These are phyloP conservation scores for Fusarium tupiense DNA, from an alignment of 2,329 filamentous ascomycete species.

Conservation along the genomic window DNA sequence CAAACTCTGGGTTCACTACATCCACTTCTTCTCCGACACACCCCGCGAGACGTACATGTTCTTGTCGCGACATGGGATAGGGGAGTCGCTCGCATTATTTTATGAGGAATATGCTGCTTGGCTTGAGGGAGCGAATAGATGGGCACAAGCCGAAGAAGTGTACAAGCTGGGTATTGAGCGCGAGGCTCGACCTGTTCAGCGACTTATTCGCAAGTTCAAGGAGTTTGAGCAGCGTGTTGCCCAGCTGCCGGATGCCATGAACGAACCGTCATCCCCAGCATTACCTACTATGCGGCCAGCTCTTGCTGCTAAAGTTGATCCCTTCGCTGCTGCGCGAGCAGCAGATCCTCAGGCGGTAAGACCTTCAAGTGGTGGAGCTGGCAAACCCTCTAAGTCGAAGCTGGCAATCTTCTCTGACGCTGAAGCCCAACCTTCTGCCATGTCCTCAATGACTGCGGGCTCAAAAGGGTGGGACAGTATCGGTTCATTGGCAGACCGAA, in stretches of 20 bases:
- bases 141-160: slow-evolving; percentile 92
- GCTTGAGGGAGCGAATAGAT: slow-evolving; percentile 85
- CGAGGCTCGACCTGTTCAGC: slow-evolving; percentile 83
- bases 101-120: slow-evolving; percentile 97
- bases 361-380: slow-evolving; percentile 58
- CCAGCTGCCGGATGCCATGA: slow-evolving; percentile 68
- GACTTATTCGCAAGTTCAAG: slow-evolving; percentile 86
- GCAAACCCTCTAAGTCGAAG: slow-evolving; percentile 79
- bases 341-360: slow-evolving; percentile 74
- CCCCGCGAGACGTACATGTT: slow-evolving; percentile 94
- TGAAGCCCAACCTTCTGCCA: slow-evolving; percentile 67
- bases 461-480: slow-evolving; percentile 92
- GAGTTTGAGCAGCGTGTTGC: slow-evolving; percentile 86
- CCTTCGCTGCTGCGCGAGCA: slow-evolving; percentile 70
- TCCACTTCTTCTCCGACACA: slow-evolving; percentile 90
- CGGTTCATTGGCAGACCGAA: slow-evolving; percentile 84
- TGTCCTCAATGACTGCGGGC: slow-evolving; percentile 61
- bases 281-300: slow-evolving; percentile 85
- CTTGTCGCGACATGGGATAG: slow-evolving; percentile 86
- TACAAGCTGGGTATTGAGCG: slow-evolving; percentile 90
- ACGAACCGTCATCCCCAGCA: slow-evolving; percentile 84
- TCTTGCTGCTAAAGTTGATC: slow-evolving; percentile 85
- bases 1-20: slow-evolving; percentile 93
- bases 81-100: slow-evolving; percentile 86
- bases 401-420: slow-evolving; percentile 91